A percentile compares a stretch with the other conserved stretches of the same genome.
These are phyloP conservation scores for Podochytrium sp. DNA, from an alignment of 192 early-diverging fungal genomes.

Conservation along the genomic window DNA sequence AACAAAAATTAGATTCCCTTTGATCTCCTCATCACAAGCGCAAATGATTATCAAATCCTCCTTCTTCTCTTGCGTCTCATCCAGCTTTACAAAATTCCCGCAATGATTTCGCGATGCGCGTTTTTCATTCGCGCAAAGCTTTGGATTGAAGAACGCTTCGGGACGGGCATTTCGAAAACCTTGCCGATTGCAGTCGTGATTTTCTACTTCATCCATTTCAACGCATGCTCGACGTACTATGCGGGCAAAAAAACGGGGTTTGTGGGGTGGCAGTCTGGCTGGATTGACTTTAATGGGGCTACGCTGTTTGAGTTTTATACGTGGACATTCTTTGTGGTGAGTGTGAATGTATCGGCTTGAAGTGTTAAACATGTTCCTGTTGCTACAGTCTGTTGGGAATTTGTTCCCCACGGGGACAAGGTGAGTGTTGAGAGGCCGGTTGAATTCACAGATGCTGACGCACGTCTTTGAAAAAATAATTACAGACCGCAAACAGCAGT, in stretches of 20 bases:
- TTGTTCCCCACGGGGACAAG: neutral
- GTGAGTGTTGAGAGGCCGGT: neutral
- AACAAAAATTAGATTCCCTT: neutral
- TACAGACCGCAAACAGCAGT: constrained; percentile 8
- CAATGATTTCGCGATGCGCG: neutral
- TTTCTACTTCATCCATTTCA: constrained; percentile 8
- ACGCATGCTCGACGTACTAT: neutral
- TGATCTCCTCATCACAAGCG: neutral
- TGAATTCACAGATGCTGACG: too few relatives aligned
- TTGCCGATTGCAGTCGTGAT: neutral
- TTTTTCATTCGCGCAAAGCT: neutral
- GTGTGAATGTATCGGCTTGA: too few relatives aligned
- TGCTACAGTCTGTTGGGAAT: neutral
- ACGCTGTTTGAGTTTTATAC: neutral
- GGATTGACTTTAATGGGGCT: neutral
- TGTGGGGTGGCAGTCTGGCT: neutral
- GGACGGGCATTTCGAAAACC: neutral
- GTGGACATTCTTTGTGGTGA: neutral
- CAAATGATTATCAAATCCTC: neutral
- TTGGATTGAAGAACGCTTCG: neutral
- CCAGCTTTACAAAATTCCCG: neutral
- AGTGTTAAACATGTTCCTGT: neutral
- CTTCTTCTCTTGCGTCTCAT: neutral
- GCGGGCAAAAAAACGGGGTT: neutral
- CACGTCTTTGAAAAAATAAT: too few relatives aligned